phyloP scores from a whole-genome alignment of 2,329 filamentous ascomycete genomes.

The Botryosphaeria dothidea region DNA sequence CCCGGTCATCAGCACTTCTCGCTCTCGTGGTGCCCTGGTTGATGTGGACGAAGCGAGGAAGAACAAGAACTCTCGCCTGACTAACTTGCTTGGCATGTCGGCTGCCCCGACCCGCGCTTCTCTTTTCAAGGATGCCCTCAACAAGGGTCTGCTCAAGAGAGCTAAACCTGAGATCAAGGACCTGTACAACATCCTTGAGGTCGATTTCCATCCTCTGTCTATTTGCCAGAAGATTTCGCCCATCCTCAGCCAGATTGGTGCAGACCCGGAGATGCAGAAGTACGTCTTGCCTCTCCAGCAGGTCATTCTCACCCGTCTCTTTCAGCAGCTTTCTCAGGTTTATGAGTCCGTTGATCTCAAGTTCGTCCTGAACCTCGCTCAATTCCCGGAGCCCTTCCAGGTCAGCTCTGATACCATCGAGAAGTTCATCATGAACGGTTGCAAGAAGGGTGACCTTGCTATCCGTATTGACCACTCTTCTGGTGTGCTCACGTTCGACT shows the following conservation, averaged over 20 bases:
- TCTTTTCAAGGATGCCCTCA: constrained; percentile 93
- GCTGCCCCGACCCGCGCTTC: constrained; percentile 84
- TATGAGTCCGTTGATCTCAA: constrained; percentile 96
- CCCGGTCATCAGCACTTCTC: constrained; percentile 96
- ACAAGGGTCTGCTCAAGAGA: constrained; percentile 91
- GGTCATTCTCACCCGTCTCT: constrained; percentile 95
- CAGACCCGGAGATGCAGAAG: constrained; percentile 93
- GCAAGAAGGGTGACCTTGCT: constrained; percentile 98
- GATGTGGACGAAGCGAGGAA: constrained; percentile 96
- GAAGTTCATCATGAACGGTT: constrained; percentile 99
- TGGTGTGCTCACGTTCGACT: constrained; percentile 94
- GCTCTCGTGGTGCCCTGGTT: constrained; percentile 91
- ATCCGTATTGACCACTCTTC: constrained; percentile 96
- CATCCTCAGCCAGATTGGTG: constrained; percentile 89
- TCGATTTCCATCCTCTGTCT: constrained; percentile 97
- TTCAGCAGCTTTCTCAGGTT: constrained; percentile 98
- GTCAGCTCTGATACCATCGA: constrained; percentile 88
- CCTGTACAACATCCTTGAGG: constrained; percentile 97
- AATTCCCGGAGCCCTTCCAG: constrained; percentile 96
- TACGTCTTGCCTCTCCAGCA: constrained; percentile 96
- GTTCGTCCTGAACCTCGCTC: constrained; percentile 89
- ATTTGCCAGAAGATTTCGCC: constrained; percentile 99
- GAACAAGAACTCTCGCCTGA: constrained; percentile 98
- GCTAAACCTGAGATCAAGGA: constrained; percentile 93
- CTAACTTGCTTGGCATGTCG: constrained; percentile 91